A percentile compares a stretch with the other conserved stretches of the same genome.
Conservation (phyloP, 176 grass and related monocot species). For the Elymus sibiricus region DNA sequence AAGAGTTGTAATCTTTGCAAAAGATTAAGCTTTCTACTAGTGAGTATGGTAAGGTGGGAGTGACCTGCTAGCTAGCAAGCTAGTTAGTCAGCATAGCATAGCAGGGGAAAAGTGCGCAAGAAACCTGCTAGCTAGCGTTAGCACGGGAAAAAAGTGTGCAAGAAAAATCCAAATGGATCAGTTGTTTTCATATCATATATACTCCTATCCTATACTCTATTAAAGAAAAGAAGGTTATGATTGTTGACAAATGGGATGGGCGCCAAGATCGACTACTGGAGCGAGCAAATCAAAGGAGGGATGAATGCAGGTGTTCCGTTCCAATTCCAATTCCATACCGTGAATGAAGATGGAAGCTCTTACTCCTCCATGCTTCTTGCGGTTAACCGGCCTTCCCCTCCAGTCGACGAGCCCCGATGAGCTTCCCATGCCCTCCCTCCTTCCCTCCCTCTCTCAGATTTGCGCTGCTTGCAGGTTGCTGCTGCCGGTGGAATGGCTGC, state of each 20-base stretch:
- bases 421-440: conserved; percentile 6
- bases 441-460: not conserved
- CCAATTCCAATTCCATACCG: conserved; percentile 1
- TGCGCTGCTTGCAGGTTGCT: not conserved
- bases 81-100: not conserved
- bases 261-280: not conserved
- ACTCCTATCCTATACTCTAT: too few relatives aligned
- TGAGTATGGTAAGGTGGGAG: not conserved
- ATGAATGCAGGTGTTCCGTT: not conserved
- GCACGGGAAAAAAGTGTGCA: not conserved
- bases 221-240: not conserved
- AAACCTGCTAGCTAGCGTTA: not conserved
- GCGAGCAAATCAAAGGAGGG: not conserved
- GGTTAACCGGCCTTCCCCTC: conserved; percentile 35
- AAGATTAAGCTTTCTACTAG: not conserved
- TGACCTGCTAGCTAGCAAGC: not conserved
- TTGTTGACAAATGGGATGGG: not conserved
- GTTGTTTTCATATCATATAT: not conserved
- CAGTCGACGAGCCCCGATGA: conserved; percentile 38
- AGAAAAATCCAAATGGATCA: not conserved
- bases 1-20: too few relatives aligned
- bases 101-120: too few relatives aligned
- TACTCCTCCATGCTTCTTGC: conserved; percentile 38
- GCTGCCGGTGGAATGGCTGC: not conserved
- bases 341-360: conserved; percentile 46